phyloP scores from a whole-genome alignment of 2,329 filamentous ascomycete species.

The Fusarium chaquense region DNA sequence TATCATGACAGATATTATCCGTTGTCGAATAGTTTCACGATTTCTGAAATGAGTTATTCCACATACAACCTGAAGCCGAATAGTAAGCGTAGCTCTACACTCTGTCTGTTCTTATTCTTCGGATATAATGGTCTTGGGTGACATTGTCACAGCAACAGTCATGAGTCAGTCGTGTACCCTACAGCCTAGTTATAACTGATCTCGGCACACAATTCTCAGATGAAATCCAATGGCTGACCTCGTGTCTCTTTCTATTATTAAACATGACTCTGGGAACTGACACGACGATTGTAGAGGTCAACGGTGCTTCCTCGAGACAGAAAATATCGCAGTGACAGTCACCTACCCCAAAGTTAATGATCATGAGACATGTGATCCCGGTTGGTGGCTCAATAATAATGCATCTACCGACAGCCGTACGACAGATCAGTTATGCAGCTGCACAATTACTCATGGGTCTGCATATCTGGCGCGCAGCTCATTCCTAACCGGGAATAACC shows the following conservation, averaged over 20 bases:
- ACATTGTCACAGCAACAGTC: background rate
- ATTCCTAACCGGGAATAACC: slow-evolving; percentile 4
- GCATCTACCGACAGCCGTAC: background rate
- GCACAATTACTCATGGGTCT: background rate
- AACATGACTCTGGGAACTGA: background rate
- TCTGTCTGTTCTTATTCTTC: background rate
- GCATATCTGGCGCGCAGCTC: background rate
- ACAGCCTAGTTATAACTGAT: background rate
- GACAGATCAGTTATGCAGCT: background rate
- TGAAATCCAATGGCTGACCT: background rate
- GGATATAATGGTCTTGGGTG: background rate
- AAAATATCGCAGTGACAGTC: background rate
- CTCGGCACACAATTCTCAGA: background rate
- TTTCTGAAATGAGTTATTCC: no score
- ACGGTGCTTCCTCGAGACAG: background rate
- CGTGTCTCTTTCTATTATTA: background rate
- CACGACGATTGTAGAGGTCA: background rate
- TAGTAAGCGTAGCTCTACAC: no score
- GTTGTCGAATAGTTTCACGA: no score
- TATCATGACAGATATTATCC: no score
- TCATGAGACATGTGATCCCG: background rate
- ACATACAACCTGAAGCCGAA: no score
- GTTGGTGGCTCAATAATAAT: background rate
- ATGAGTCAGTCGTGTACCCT: background rate
- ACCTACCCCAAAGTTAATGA: background rate